Evolutionary conservation across 768 basidiomycete species (phyloP), one percentile per base, ranked within the genome.

Genomic region (Lactarius sp.): DNA sequence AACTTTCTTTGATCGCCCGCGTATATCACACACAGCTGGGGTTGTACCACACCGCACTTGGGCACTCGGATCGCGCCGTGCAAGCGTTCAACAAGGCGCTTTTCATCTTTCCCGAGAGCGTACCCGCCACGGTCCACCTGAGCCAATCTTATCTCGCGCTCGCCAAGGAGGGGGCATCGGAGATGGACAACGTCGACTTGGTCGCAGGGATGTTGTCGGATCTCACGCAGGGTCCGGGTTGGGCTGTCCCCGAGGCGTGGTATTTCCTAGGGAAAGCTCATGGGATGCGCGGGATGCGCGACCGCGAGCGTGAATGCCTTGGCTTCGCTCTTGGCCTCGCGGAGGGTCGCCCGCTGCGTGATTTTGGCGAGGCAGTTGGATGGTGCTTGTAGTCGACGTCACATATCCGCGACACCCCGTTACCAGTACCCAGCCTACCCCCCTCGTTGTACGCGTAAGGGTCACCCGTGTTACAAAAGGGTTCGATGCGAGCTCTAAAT

Each of bases 241-340:
- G 94, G 94, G 88, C 97, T 72, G 82, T 90, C 2, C 84, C 94
- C 0, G 96, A 98, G 73, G 95, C 90, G 31, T 99, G 96, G 96
- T 96, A 89, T 73, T 90, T 86, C 72, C 80, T 98, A 14, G 91
- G 87, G 6, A 92, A 87, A 70, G 88, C 87, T 27, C 89, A 89
- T 70, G 85, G 87, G 53, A 71, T 86, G 68, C 92, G 91, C 70
- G 87, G 83, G 2, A 81, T 87, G 56, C 83, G 81, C 65, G 86
- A 85, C 56, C 78, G 83, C 55, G 90, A 91, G 70, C 79, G 83
- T 59, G 90, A 94, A 73, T 90, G 89, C 69, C 75, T 95, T 62
- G 78, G 76, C 51, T 83, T 78, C 68, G 93, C 94, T 18, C 72
- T 96, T 67, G 74, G 77, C 63, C 73, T 90, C 59, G 80, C 84